Evolutionary conservation across 108 stramenopile genomes (phyloP).

Genomic region (Fragilaria crotonensis): DNA sequence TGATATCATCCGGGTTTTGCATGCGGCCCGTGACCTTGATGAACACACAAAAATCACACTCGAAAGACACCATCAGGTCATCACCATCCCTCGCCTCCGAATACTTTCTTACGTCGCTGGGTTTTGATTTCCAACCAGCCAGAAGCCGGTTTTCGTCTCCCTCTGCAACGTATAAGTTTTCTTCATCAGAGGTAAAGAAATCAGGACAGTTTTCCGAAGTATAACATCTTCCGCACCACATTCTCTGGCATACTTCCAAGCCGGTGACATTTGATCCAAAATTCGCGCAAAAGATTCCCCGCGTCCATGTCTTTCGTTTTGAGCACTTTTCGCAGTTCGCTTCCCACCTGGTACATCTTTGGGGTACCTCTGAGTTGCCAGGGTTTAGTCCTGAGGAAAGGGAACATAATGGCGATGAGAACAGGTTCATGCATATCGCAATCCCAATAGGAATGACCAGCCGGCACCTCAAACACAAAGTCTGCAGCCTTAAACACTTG

Average conservation of each 20-base stretch:
- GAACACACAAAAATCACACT: conserved; percentile 47
- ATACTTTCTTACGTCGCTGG: no score
- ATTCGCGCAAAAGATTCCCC: conserved; percentile 39
- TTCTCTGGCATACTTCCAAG: conserved; percentile 21
- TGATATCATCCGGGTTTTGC: conserved; percentile 1
- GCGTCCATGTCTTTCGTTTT: conserved; percentile 4
- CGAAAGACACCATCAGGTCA: conserved; percentile 28
- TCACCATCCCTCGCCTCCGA: conserved; percentile 20
- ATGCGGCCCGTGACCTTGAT: conserved; percentile 15
- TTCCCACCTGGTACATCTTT: conserved; percentile 6
- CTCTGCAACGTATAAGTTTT: no score
- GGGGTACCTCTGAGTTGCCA: conserved; percentile 15
- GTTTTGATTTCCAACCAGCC: no score
- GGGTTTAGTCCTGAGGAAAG: conserved; percentile 16
- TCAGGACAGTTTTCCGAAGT: no score
- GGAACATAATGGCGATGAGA: conserved; percentile 21
- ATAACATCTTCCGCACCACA: conserved; percentile 35
- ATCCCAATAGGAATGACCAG: conserved; percentile 17
- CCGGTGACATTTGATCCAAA: conserved; percentile 14
- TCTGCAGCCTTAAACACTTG: conserved; percentile 15
- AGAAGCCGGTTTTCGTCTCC: no score
- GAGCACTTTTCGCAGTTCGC: conserved; percentile 25
- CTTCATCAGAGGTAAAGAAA: no score
- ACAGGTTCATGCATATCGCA: conserved; percentile 24
- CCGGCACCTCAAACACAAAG: conserved; percentile 6